A percentile compares a stretch with the other conserved stretches of the same genome.
These are phyloP conservation scores for Daldinia decipiens DNA, from an alignment of 495 filamentous ascomycete species.

Conservation along the genomic window DNA sequence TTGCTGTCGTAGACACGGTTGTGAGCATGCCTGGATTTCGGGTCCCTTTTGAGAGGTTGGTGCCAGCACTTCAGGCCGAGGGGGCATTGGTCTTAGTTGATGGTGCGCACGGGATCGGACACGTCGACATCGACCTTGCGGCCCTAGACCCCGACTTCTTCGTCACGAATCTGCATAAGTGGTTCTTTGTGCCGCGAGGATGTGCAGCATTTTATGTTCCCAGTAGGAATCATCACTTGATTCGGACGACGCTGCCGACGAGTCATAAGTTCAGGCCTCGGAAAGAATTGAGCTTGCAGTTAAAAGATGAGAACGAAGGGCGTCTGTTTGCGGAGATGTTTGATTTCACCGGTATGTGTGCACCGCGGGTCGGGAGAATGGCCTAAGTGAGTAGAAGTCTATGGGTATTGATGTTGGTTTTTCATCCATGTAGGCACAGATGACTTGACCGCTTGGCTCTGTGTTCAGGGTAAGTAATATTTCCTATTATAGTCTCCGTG, in stretches of 20 bases:
- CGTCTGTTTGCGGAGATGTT: constrained; percentile 34
- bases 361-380: too few relatives aligned
- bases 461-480: constrained; percentile 27
- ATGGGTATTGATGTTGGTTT: constrained; percentile 4
- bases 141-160: constrained; percentile 83
- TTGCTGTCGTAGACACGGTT: constrained; percentile 85
- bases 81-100: constrained; percentile 75
- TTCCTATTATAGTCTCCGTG: background rate
- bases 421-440: constrained; percentile 17
- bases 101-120: constrained; percentile 83
- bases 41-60: constrained; percentile 79
- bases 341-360: constrained; percentile 41
- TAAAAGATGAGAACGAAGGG: background rate
- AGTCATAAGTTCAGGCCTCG: constrained; percentile 61
- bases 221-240: constrained; percentile 72
- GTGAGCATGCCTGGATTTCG: constrained; percentile 77
- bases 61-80: constrained; percentile 68
- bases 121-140: constrained; percentile 73
- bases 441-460: constrained; percentile 38
- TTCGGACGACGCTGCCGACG: constrained; percentile 81
- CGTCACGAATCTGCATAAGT: constrained; percentile 88
- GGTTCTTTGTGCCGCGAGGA: constrained; percentile 85
- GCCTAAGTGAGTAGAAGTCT: background rate
- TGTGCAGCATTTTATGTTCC: constrained; percentile 85
- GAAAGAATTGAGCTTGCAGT: background rate